Conservation (phyloP, 345 rosid genomes). For the Combretum micranthum region DNA sequence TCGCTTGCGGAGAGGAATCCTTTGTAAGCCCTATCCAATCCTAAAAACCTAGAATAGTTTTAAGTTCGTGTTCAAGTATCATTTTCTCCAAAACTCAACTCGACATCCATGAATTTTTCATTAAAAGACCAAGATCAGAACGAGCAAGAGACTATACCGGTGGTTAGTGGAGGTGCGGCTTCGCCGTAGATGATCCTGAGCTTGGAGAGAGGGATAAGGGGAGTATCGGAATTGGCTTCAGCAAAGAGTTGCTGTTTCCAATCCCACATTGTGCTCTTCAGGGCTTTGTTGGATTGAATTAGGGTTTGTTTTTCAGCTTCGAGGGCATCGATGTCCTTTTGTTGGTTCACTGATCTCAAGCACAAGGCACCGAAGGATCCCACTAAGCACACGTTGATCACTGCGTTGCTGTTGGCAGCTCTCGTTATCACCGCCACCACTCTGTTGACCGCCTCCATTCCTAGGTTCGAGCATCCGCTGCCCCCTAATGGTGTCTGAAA, state of each 20-base stretch:
- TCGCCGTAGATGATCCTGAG: slow-evolving; percentile 80
- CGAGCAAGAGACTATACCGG: slow-evolving; percentile 24
- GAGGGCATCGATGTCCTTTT: slow-evolving; percentile 49
- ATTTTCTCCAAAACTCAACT: too few relatives aligned
- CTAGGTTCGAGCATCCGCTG: not conserved
- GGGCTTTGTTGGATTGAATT: slow-evolving; percentile 41
- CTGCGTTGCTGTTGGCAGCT: slow-evolving; percentile 52
- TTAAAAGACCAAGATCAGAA: not conserved
- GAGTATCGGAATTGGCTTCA: slow-evolving; percentile 46
- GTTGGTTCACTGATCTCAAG: slow-evolving; percentile 56
- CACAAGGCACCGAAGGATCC: slow-evolving; percentile 44
- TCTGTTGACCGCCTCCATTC: slow-evolving; percentile 36
- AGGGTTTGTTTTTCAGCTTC: slow-evolving; percentile 51
- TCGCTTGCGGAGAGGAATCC: too few relatives aligned
- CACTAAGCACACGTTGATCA: slow-evolving; percentile 47
- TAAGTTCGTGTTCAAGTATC: too few relatives aligned
- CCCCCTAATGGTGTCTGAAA: too few relatives aligned
- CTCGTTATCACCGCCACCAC: slow-evolving; percentile 24
- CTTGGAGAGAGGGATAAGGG: slow-evolving; percentile 54
- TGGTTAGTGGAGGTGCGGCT: slow-evolving; percentile 23
- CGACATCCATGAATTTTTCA: not conserved
- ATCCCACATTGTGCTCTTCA: slow-evolving; percentile 67
- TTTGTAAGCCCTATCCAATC: too few relatives aligned
- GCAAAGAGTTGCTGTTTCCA: slow-evolving; percentile 87
- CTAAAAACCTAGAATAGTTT: too few relatives aligned